Percentiles rank a stretch among this genome's conserved stretches.
These are phyloP conservation scores for Bremia lactucae DNA, from an alignment of 352 stramenopile genomes.

Conservation along the genomic window DNA sequence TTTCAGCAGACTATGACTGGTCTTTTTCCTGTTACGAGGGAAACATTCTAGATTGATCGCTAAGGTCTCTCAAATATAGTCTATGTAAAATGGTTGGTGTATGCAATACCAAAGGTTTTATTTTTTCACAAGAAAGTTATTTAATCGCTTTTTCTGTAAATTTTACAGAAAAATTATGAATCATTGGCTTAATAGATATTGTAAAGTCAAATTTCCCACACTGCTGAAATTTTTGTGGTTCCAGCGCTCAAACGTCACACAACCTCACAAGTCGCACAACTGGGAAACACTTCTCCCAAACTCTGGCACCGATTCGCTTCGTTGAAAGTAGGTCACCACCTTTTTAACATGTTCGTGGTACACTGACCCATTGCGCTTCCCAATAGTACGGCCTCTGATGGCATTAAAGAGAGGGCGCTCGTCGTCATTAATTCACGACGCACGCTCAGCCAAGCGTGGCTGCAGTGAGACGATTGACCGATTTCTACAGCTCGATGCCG, in stretches of 20 bases:
- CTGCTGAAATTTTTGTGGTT: slow-evolving; percentile 20
- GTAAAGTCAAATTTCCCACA: background rate
- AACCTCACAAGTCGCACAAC: slow-evolving; percentile 17
- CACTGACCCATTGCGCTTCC: slow-evolving; percentile 1
- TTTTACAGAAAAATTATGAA: too few relatives aligned
- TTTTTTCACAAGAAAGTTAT: too few relatives aligned
- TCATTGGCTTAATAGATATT: too few relatives aligned
- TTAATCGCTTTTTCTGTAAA: too few relatives aligned
- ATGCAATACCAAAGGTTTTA: too few relatives aligned
- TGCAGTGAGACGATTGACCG: slow-evolving; percentile 6
- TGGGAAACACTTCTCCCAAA: slow-evolving; percentile 13
- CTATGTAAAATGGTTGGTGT: too few relatives aligned
- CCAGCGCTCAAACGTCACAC: slow-evolving; percentile 14
- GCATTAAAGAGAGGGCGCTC: slow-evolving; percentile 15
- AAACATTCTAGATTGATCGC: too few relatives aligned
- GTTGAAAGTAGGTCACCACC: slow-evolving; percentile 3
- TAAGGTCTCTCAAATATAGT: too few relatives aligned
- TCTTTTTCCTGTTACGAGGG: too few relatives aligned
- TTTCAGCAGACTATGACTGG: too few relatives aligned
- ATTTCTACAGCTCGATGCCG: background rate
- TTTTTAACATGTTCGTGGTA: slow-evolving; percentile 1
- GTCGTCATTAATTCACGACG: slow-evolving; percentile 5
- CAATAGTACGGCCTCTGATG: slow-evolving; percentile 5
- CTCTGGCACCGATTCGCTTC: slow-evolving; percentile 21
- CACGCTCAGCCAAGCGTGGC: slow-evolving; percentile 9